Base-by-base conservation (phyloP, 257 asterid species). In the Marsdenia floribunda region DNA sequence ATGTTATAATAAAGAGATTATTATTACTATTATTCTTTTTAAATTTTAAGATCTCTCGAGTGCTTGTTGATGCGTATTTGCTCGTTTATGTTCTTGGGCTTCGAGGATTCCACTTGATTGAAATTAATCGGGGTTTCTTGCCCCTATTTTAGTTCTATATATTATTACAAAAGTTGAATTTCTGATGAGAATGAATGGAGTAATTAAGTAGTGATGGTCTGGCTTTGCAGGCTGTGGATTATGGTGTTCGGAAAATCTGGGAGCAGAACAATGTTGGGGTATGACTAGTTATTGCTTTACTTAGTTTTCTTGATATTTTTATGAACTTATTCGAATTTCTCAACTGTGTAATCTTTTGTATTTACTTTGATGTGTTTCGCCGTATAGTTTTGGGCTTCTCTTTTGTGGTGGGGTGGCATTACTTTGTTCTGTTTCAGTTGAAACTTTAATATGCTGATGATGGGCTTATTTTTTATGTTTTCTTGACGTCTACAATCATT, bases 241-340 rank as follows among this genome's bases (percentile, higher is more conserved):
- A 83, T 40, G 85, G 87, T 26, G 87, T 83, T 68, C 82, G 73
- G 22, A 83, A 47, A 69, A 70, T 83, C 22, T 83, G 83, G 84
- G 85, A 83, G 75, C 61, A 64, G 26, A 80, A 83, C 66, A 83
- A 83, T 63, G 59, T 83, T 67, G 87, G 87, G 85, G 85, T 83
- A 80, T 40, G 70, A 15, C 22, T 60, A 29, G 35, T 76, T 6
- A 13, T 40, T 33, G 22, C 13, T 12, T 22, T 38, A 7, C 16
- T 70, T 15, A 11, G 29, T 22, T 13, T 50, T 33, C 61, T 68
- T 74, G 38, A 15, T 12, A 2, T 64, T 38, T 1, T 6, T 10
- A 1, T 15, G 1, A 35, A 1, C 4, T 64, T 19, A 65, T 65
- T 37, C 18, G 1, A n/a, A 66, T 24, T 40, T 46, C 24, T 64